phyloP scores from a whole-genome alignment of 805 yeast genomes.

The Starmerella davenportii region DNA sequence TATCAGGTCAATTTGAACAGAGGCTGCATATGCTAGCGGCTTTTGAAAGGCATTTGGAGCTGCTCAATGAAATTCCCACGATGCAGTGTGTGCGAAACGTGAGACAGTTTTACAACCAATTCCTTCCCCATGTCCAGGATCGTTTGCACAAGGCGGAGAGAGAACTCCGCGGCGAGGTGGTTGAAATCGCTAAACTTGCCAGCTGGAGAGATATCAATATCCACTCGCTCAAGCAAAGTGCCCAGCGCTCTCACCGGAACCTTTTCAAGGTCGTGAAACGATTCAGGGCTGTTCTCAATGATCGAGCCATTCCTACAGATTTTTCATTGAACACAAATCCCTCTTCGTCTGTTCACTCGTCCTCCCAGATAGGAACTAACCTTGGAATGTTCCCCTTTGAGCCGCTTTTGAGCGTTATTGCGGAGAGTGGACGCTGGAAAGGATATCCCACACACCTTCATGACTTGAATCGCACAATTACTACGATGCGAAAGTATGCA shows the following conservation, averaged over 20 bases:
- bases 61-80: conserved; percentile 14
- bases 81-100: conserved; percentile 37
- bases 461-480: conserved; percentile 33
- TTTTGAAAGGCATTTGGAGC: conserved; percentile 37
- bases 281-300: conserved; percentile 37
- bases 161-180: conserved; percentile 54
- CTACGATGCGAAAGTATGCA: conserved; percentile 32
- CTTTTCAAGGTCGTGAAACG: conserved; percentile 71
- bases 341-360: no score
- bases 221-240: conserved; percentile 84
- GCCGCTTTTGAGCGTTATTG: no score
- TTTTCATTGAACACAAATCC: no score
- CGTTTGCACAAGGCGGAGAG: conserved; percentile 31
- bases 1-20: conserved; percentile 52
- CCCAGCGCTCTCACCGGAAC: conserved; percentile 68
- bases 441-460: conserved; percentile 40
- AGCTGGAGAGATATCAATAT: conserved; percentile 95
- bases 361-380: no score
- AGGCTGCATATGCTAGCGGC: conserved; percentile 48
- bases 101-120: conserved; percentile 49
- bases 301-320: background rate
- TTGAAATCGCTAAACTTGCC: conserved; percentile 72
- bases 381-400: no score
- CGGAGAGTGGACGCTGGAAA: conserved; percentile 15
- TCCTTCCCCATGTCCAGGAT: conserved; percentile 31